Evolutionary conservation across 1,284 basidiomycete species (phyloP), one percentile per base, ranked within the genome.

Genomic region (Moniliophthora roreri): DNA sequence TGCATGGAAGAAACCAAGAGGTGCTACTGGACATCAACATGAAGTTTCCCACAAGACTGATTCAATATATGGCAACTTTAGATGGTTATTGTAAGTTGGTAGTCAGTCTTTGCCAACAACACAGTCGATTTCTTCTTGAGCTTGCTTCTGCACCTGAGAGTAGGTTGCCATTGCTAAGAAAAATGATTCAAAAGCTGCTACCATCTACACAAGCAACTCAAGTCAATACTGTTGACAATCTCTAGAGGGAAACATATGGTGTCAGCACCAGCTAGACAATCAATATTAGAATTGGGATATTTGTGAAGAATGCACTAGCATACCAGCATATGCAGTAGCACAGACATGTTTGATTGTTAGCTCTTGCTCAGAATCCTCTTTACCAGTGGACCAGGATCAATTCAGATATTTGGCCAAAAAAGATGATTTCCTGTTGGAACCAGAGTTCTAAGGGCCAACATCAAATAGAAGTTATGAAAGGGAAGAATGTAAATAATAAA

Each of bases 41-140:
- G 42, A 42, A 34, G 40, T 51, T 24, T 54, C 53, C 4, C 41
- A 34, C 4, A 51, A 28, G 41, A 54, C 39, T 32, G 44, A 21
- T 24, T 46, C 44, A n/a, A 51, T 23, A 38, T 51, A 57, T 2
- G 51, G 55, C 16, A 57, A 24, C 1, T n/a, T n/a, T 6, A 23
- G 18, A 13, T 23, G 20, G 37, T 57, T 48, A 13, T 47, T 38
- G 26, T 40, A 35, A 9, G 23, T 44, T 2, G 55, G 55, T 3
- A 53, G 24, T 1, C 16, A 15, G 2, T 50, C 48, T 13, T 1
- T 37, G 7, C 48, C 55, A 23, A 53, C 9, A 13, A 57, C 37
- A 5, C 8, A 35, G 20, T 57, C 55, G 6, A 57, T 21, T 15
- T 57, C 42, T 11, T 40, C 42, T 36, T 53, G 55, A 0, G 55